Evolutionary conservation across 805 yeast species (phyloP).

Genomic region (Nakazawaea pomicola): DNA sequence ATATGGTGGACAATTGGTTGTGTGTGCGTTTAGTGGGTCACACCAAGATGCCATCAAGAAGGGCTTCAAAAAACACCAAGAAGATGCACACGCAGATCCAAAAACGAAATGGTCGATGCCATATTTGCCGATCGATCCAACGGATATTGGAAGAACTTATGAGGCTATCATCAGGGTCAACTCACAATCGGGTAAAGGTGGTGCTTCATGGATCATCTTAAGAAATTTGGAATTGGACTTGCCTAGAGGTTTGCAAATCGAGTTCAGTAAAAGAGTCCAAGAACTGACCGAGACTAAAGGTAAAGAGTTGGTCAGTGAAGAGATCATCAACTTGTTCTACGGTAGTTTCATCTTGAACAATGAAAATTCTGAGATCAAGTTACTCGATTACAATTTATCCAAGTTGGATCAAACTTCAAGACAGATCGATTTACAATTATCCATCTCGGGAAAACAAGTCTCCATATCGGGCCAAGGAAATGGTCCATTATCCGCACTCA

Average conservation of each 20-base stretch:
- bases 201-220: conserved; percentile 83
- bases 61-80: conserved; percentile 55
- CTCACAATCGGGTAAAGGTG: conserved; percentile 87
- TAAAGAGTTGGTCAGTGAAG: conserved; percentile 61
- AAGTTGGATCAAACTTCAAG: conserved; percentile 35
- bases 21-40: conserved; percentile 81
- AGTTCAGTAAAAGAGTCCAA: conserved; percentile 70
- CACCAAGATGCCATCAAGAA: conserved; percentile 87
- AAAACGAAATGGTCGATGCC: conserved; percentile 64
- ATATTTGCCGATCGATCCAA: conserved; percentile 79
- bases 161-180: conserved; percentile 89
- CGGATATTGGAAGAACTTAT: conserved; percentile 82
- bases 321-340: conserved; percentile 62
- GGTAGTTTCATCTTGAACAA: conserved; percentile 42
- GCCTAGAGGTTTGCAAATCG: conserved; percentile 77
- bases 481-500: conserved; percentile 78
- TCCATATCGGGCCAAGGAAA: conserved; percentile 62
- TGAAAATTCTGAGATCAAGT: conserved; percentile 21
- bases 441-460: conserved; percentile 35
- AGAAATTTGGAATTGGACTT: conserved; percentile 72
- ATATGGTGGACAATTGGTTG: conserved; percentile 77
- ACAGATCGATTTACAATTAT: conserved; percentile 42
- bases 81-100: conserved; percentile 31
- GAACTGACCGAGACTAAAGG: conserved; percentile 63
- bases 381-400: conserved; percentile 21